phyloP scores from a whole-genome alignment of 2,329 filamentous ascomycete species.

The Epichloe uncinata region DNA sequence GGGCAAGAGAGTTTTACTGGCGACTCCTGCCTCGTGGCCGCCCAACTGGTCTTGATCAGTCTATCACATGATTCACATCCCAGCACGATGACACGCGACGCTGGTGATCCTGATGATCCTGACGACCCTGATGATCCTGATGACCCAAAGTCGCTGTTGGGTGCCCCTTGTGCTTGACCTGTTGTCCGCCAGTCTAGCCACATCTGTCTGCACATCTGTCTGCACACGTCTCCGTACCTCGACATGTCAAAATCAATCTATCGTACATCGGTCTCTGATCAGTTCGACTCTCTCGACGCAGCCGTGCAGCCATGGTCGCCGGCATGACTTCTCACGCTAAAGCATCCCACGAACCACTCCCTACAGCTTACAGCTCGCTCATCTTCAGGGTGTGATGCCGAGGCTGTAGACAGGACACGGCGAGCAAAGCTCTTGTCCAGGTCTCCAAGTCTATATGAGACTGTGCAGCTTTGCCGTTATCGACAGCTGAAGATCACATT shows the following conservation, averaged over 20 bases:
- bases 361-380: background rate
- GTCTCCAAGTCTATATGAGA: background rate
- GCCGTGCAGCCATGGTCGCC: background rate
- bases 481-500: background rate
- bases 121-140: too few species aligned
- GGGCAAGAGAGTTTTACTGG: constrained; percentile 1
- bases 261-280: background rate
- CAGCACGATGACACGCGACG: background rate
- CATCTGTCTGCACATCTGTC: background rate
- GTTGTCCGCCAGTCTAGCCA: background rate
- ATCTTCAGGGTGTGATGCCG: background rate
- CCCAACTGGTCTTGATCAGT: background rate
- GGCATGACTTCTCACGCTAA: background rate
- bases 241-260: background rate
- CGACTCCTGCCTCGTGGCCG: constrained; percentile 1
- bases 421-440: background rate
- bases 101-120: too few species aligned
- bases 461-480: background rate
- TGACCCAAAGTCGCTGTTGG: too few species aligned
- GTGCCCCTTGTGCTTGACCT: too few species aligned
- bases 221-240: background rate
- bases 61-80: background rate
- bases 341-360: background rate
- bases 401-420: background rate
- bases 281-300: background rate